phyloP scores from a whole-genome alignment of 2,329 filamentous ascomycete species.

The Epichloe brachyelytri region DNA sequence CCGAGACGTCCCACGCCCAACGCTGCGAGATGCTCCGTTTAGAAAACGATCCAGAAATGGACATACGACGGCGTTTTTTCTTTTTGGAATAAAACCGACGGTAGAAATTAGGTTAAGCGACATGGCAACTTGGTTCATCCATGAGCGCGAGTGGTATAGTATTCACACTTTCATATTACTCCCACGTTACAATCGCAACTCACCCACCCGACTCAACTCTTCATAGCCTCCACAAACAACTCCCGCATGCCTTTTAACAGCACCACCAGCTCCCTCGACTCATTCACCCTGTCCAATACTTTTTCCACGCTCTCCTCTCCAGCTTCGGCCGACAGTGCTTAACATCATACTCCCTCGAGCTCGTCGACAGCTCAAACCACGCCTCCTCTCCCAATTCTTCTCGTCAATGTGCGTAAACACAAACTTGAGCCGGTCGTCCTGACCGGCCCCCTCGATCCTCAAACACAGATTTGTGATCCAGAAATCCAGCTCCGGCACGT shows the following conservation, averaged over 20 bases:
- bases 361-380: conserved; percentile 83
- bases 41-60: no score
- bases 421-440: conserved; percentile 78
- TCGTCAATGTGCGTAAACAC: conserved; percentile 80
- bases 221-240: conserved; percentile 58
- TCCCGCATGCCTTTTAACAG: conserved; percentile 75
- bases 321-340: conserved; percentile 70
- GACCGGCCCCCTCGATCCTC: conserved; percentile 77
- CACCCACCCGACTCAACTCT: conserved; percentile 18
- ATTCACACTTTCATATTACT: background rate
- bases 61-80: no score
- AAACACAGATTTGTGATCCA: conserved; percentile 88
- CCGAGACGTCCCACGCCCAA: background rate
- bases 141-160: no score
- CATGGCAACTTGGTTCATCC: background rate
- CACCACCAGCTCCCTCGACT: conserved; percentile 57
- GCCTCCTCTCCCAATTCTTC: conserved; percentile 80
- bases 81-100: background rate
- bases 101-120: background rate
- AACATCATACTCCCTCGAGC: conserved; percentile 73
- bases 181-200: no score
- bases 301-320: conserved; percentile 65
- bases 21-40: background rate
- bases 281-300: conserved; percentile 69
- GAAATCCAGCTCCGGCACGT: conserved; percentile 86